phyloP scores from a whole-genome alignment of 2,329 filamentous ascomycete genomes.

The Cladophialophora exuberans region DNA sequence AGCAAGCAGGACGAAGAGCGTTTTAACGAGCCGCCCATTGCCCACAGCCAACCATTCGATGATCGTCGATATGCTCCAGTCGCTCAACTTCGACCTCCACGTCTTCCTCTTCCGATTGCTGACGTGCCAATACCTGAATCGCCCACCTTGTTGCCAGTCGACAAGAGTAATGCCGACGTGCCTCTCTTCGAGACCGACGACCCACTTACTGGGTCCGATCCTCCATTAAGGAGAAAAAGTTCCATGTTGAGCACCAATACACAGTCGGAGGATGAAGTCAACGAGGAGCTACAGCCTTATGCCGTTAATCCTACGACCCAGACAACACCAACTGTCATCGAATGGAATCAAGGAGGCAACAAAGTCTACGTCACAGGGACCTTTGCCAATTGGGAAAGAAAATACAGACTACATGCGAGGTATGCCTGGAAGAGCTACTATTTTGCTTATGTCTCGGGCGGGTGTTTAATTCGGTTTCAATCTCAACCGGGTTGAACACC shows the following conservation, averaged over 20 bases:
- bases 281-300: slow-evolving; percentile 70
- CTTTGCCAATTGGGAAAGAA: slow-evolving; percentile 96
- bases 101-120: slow-evolving; percentile 89
- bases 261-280: slow-evolving; percentile 74
- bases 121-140: slow-evolving; percentile 92
- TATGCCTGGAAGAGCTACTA: slow-evolving; percentile 55
- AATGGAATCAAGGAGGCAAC: slow-evolving; percentile 82
- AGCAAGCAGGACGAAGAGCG: slow-evolving; percentile 31
- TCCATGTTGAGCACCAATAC: slow-evolving; percentile 59
- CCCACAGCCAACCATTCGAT: slow-evolving; percentile 20
- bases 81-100: slow-evolving; percentile 63
- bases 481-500: background rate
- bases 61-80: slow-evolving; percentile 29
- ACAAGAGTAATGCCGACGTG: slow-evolving; percentile 59
- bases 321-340: slow-evolving; percentile 79
- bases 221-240: slow-evolving; percentile 58
- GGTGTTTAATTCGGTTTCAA: slow-evolving; percentile 10
- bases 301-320: slow-evolving; percentile 64
- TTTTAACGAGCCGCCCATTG: slow-evolving; percentile 23
- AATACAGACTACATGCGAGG: slow-evolving; percentile 84
- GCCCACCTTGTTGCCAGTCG: slow-evolving; percentile 77
- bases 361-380: slow-evolving; percentile 94
- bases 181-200: slow-evolving; percentile 54
- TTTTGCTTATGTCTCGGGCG: slow-evolving; percentile 21
- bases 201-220: slow-evolving; percentile 51